A percentile compares a stretch with the other conserved stretches of the same genome.
Evolutionary conservation across 345 rosid species (phyloP).

Genomic region (Populus euphratica): DNA sequence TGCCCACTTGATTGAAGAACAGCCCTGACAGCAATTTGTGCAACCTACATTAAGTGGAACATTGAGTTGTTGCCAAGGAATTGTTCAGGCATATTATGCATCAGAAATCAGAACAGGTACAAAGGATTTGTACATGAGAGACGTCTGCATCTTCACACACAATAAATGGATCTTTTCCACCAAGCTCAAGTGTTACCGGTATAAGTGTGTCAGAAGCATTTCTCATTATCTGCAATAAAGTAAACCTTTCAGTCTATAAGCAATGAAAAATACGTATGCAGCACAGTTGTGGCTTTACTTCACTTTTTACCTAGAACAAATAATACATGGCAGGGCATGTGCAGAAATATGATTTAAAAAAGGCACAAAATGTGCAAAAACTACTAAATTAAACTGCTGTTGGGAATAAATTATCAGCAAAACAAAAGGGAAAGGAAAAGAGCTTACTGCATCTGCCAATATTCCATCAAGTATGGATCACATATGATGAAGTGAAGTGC

Average conservation of each 20-base stretch:
- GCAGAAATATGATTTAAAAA: too few relatives aligned
- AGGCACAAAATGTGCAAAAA: too few relatives aligned
- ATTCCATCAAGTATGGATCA: background rate
- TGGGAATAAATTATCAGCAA: background rate
- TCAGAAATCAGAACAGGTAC: constrained; percentile 5
- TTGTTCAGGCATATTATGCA: constrained; percentile 7
- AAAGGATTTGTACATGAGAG: constrained; percentile 51
- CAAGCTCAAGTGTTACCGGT: constrained; percentile 97
- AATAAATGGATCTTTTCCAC: constrained; percentile 94
- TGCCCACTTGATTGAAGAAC: constrained; percentile 96
- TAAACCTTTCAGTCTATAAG: constrained; percentile 12
- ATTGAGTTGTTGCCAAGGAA: constrained; percentile 5
- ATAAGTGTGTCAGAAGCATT: constrained; percentile 72
- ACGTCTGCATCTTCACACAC: constrained; percentile 88
- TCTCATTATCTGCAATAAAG: constrained; percentile 78
- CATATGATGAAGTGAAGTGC: constrained; percentile 8
- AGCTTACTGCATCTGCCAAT: background rate
- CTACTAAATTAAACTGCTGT: background rate
- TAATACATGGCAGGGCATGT: background rate
- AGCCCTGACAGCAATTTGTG: constrained; percentile 91
- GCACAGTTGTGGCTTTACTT: background rate
- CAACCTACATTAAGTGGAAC: constrained; percentile 54
- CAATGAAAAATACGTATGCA: background rate
- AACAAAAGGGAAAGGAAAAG: background rate
- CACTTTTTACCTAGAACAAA: background rate